phyloP scores from a whole-genome alignment of 495 filamentous ascomycete species.

The Coniosporium apollinis region DNA sequence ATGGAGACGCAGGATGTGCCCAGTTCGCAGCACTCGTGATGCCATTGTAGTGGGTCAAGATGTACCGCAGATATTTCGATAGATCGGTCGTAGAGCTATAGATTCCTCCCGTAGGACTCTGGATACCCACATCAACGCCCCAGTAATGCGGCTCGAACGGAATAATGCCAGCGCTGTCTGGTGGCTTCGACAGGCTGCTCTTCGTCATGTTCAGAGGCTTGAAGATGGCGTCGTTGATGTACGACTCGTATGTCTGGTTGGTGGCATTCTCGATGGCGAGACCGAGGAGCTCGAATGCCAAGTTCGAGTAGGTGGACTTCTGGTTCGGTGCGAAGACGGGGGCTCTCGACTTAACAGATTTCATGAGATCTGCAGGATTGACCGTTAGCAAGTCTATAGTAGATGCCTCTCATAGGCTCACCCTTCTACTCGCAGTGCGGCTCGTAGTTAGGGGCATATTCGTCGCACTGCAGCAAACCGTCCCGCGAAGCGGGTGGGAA shows the following conservation, averaged over 20 bases:
- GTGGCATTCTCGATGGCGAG: constrained; percentile 18
- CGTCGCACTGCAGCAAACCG: constrained; percentile 14
- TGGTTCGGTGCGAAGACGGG: constrained; percentile 23
- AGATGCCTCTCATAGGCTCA: too few relatives aligned
- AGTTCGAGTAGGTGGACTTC: constrained; percentile 20
- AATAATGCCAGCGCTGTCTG: constrained; percentile 19
- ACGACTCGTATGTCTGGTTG: constrained; percentile 13
- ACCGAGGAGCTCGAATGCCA: constrained; percentile 19
- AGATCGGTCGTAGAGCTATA: constrained; percentile 19
- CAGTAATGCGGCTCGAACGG: constrained; percentile 17
- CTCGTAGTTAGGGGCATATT: constrained; percentile 11
- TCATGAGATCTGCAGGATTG: constrained; percentile 11
- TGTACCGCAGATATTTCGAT: constrained; percentile 16
- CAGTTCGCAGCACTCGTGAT: constrained; percentile 20
- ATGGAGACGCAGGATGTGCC: constrained; percentile 14
- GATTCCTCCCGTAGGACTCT: constrained; percentile 20
- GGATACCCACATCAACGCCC: constrained; percentile 18
- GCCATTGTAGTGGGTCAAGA: constrained; percentile 22
- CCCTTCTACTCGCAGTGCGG: too few relatives aligned
- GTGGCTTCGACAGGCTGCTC: constrained; percentile 13
- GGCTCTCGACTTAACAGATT: constrained; percentile 4
- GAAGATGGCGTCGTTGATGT: constrained; percentile 20
- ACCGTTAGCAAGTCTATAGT: constrained; percentile 2
- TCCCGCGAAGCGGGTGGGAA: constrained; percentile 15
- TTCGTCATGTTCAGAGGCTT: constrained; percentile 15